Base-by-base conservation (phyloP, 2,329 filamentous ascomycete genomes). In the Paradendryphiella salina region DNA sequence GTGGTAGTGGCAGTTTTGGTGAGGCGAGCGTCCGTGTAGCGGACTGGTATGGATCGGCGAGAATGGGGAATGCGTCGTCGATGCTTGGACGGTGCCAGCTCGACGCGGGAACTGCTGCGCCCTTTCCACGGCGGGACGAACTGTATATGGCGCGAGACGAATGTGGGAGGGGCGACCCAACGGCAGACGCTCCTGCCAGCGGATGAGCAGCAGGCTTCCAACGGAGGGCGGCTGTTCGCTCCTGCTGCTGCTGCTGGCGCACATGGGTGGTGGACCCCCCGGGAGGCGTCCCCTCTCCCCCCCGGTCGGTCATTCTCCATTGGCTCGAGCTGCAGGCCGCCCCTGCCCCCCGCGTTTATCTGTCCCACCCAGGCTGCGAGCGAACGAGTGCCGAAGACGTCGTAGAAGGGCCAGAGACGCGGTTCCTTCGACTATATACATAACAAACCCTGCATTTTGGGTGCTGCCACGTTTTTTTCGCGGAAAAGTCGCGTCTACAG, bases 211-310 rank as follows among this genome's bases (percentile, higher is more conserved):
- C 59, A 55, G 57, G 57, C 38, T 41, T 53, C 50, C 49, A 47
- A 60, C 54, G 50, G 59, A 61, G 58, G 64, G 64, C 65, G 66
- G 61, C 66, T 66, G 65, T 66, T 66, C 53, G 59, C 62, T 61
- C 52, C 48, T 57, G 40, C 52, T 60, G 35, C 37, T 41, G 44
- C 61, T 61, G 54, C 55, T 48, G 52, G 52, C 56, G 50, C 52
- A 54, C 54, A 51, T 54, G 57, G 58, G 37, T 53, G 23, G 45
- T 42, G 23, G 52, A 45, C 38, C 38, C 42, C 32, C 32, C 49
- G 36, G 48, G 44, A 21, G 37, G 43, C 46, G 34, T n/a, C n/a
- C n/a, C n/a, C n/a, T n/a, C n/a, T n/a, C n/a, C 46, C 46, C 52
- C 54, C 59, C 44, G 44, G 56, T 49, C 52, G 38, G 6, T 2